phyloP scores from a whole-genome alignment of 306 rosid species.

The Boehmeria nivea region DNA sequence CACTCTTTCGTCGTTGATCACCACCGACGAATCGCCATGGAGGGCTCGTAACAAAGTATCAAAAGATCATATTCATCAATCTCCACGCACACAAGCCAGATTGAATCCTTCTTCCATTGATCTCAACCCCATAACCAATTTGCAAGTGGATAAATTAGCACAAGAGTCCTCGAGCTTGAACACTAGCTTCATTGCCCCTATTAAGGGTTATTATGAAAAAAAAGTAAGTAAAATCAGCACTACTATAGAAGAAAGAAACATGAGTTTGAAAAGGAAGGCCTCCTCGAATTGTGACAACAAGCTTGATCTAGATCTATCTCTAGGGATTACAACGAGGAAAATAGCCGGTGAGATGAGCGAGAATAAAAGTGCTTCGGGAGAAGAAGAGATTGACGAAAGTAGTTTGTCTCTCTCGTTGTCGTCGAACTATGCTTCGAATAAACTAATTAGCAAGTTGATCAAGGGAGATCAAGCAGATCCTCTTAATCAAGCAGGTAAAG shows the following conservation, averaged over 20 bases:
- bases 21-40: constrained; percentile 28
- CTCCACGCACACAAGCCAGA: constrained; percentile 21
- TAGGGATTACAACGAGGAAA: constrained; percentile 31
- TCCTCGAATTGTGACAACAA: constrained; percentile 30
- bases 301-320: constrained; percentile 77
- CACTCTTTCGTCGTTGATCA: constrained; percentile 19
- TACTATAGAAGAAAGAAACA: constrained; percentile 23
- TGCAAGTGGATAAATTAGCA: constrained; percentile 18
- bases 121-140: constrained; percentile 12
- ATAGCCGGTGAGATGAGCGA: constrained; percentile 5
- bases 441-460: constrained; percentile 28
- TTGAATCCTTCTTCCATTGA: constrained; percentile 3
- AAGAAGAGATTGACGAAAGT: constrained; percentile 34
- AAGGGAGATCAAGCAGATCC: constrained; percentile 18
- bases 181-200: neutral
- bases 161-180: constrained; percentile 23
- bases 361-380: constrained; percentile 23
- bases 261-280: constrained; percentile 51
- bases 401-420: constrained; percentile 63
- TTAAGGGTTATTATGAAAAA: neutral
- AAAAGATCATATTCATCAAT: constrained; percentile 28
- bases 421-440: constrained; percentile 18
- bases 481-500: neutral
- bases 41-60: constrained; percentile 29
- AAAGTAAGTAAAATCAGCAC: too few relatives aligned